Evolutionary conservation across 1,284 basidiomycete species (phyloP).

Genomic region (Puccinia coronata): DNA sequence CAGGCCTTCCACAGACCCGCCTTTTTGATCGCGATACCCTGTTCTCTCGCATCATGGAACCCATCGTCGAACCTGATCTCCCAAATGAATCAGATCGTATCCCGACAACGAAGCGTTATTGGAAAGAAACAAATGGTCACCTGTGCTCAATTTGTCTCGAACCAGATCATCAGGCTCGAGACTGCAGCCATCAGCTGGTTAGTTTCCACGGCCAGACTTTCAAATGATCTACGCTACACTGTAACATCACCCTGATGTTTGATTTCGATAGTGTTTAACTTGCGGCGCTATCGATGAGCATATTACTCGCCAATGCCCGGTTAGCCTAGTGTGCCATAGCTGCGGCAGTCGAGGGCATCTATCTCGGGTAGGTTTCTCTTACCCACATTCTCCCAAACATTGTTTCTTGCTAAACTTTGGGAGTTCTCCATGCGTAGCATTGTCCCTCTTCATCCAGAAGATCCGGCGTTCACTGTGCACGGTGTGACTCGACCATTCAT

Average conservation of each 20-base stretch:
- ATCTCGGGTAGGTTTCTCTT: constrained; percentile 34
- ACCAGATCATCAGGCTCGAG: constrained; percentile 35
- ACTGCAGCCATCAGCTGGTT: constrained; percentile 43
- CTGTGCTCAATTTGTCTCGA: constrained; percentile 42
- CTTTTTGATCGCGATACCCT: background rate
- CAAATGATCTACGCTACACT: background rate
- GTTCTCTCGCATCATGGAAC: background rate
- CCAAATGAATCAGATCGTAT: background rate
- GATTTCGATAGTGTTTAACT: constrained; percentile 37
- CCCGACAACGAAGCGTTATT: constrained; percentile 35
- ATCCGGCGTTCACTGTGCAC: constrained; percentile 12
- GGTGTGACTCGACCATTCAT: constrained; percentile 38
- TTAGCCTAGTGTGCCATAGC: constrained; percentile 30
- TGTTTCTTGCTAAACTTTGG: background rate
- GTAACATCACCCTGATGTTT: background rate
- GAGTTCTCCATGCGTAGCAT: constrained; percentile 14
- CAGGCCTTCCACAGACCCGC: background rate
- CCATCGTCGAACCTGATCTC: background rate
- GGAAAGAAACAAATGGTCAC: constrained; percentile 44
- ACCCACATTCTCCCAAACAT: background rate
- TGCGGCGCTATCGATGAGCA: constrained; percentile 49
- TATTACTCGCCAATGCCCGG: constrained; percentile 38
- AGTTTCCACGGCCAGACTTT: background rate
- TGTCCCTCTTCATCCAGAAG: constrained; percentile 31
- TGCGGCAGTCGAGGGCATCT: constrained; percentile 48